Percentiles rank a stretch among this genome's conserved stretches.
These are phyloP conservation scores for Cornus florida DNA, from an alignment of 148 eudicot species.

Conservation along the genomic window DNA sequence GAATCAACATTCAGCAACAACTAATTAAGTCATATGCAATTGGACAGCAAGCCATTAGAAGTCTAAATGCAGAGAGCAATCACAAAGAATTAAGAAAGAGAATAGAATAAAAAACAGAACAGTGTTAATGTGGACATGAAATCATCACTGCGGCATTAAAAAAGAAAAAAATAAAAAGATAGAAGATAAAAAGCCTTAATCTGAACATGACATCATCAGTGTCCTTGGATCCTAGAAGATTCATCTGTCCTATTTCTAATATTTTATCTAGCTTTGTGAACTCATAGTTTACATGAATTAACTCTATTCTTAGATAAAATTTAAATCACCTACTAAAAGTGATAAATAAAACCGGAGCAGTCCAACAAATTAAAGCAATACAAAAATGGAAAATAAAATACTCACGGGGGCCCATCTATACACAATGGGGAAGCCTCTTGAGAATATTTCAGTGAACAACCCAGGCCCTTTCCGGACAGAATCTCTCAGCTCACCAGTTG, in stretches of 20 bases:
- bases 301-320: background rate
- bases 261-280: background rate
- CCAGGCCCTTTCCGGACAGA: slow-evolving; percentile 26
- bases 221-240: background rate
- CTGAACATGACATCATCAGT: background rate
- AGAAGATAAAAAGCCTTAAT: background rate
- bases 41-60: background rate
- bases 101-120: background rate
- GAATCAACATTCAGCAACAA: background rate
- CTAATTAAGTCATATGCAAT: background rate
- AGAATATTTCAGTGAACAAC: slow-evolving; percentile 59
- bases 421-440: slow-evolving; percentile 59
- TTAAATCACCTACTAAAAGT: background rate
- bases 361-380: background rate
- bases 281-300: background rate
- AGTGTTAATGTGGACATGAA: background rate
- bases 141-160: background rate
- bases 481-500: slow-evolving; percentile 19
- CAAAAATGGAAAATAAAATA: slow-evolving; percentile 1
- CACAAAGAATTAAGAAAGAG: background rate
- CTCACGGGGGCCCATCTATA: slow-evolving; percentile 95
- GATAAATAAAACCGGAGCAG: background rate
- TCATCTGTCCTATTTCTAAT: too few species aligned
- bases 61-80: background rate
- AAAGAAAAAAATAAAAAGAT: too few species aligned